These are phyloP conservation scores for Neofusicoccum parvum DNA, from an alignment of 2,329 filamentous ascomycete species.

Conservation along the genomic window DNA sequence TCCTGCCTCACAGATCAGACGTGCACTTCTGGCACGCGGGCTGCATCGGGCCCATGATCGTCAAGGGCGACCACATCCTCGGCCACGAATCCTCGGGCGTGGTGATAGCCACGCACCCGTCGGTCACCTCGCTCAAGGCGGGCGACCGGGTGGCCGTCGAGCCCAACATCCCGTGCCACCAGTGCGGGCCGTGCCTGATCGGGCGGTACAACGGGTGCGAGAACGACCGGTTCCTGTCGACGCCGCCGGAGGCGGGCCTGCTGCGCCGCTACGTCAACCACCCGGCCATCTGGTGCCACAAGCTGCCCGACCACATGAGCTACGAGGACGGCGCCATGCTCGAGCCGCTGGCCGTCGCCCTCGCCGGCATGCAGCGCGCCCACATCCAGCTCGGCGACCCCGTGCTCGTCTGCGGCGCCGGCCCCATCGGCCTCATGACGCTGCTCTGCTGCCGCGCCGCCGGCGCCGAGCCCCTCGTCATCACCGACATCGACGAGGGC, in stretches of 20 bases:
- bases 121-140: constrained; percentile 74
- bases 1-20: constrained; percentile 66
- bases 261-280: constrained; percentile 93
- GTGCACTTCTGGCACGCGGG: constrained; percentile 97
- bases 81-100: constrained; percentile 90
- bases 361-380: constrained; percentile 85
- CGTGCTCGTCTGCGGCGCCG: constrained; percentile 86
- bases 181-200: constrained; percentile 87
- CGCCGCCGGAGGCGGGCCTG: constrained; percentile 84
- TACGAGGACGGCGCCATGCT: constrained; percentile 90
- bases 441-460: constrained; percentile 82
- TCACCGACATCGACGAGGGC: constrained; percentile 91
- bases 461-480: constrained; percentile 86
- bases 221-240: constrained; percentile 81
- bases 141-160: constrained; percentile 94
- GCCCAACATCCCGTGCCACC: constrained; percentile 88
- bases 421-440: constrained; percentile 89
- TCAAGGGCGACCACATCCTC: constrained; percentile 83
- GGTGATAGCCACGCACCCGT: constrained; percentile 77
- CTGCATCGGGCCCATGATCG: constrained; percentile 95
- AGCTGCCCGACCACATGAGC: constrained; percentile 82
- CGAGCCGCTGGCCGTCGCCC: constrained; percentile 85
- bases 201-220: constrained; percentile 96
- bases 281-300: constrained; percentile 92
- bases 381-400: constrained; percentile 81